Base-by-base conservation (phyloP, 139 green algal genomes). In the Chlorella sp. region DNA sequence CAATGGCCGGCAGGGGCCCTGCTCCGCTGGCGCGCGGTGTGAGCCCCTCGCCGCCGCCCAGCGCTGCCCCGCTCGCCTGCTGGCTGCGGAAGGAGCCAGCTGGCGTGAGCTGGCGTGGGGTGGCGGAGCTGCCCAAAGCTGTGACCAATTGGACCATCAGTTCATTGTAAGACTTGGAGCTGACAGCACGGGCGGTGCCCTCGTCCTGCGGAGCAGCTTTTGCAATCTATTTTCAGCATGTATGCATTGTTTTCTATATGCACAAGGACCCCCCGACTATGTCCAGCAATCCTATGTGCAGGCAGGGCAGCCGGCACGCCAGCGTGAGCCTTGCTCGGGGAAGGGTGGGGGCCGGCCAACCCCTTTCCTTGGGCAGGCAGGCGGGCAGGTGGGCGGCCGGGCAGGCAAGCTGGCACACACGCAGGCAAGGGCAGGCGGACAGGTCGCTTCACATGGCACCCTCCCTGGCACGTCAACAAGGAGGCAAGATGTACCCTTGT, bases 161-260 rank as follows among this genome's bases (percentile, higher is more conserved):
- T 88, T 97, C 93, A 76, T 99, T 99, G 93, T 99, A 99, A 1
- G 91, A 95, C 32, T 81, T 91, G 60, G 83, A 15, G 24, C 92
- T 91, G 1, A 97, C 32, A 0, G 90, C 89, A n/a, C 66, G 42
- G 28, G 48, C 66, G 14, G 90, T 94, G 16, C 28, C 68, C 11
- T 83, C 48, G 40, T 94, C 92, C 68, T 90, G 92, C 24, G 60
- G 48, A 57, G 48, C 7, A 57, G n/a, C n/a, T n/a, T n/a, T n/a
- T n/a, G n/a, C n/a, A n/a, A n/a, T n/a, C n/a, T n/a, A n/a, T n/a
- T n/a, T n/a, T n/a, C n/a, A n/a, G n/a, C n/a, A n/a, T n/a, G n/a
- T n/a, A n/a, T n/a, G n/a, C n/a, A n/a, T n/a, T n/a, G n/a, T n/a
- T n/a, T n/a, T n/a, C n/a, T n/a, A n/a, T n/a, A n/a, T n/a, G n/a